Base-by-base conservation (phyloP, 192 early-diverging fungal genomes). In the Gamsiella multidivaricata region DNA sequence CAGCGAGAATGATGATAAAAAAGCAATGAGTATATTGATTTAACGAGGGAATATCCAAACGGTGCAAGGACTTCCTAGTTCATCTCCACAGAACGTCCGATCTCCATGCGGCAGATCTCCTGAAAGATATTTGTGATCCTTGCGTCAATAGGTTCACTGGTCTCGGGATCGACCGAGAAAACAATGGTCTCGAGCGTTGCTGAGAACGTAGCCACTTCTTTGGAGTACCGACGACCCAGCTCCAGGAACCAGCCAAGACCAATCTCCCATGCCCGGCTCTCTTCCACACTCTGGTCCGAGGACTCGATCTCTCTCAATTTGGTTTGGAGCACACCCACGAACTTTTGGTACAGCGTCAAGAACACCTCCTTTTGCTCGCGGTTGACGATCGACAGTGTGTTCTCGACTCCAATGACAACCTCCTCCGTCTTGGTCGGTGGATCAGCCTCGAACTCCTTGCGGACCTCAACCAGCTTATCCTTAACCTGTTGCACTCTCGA, bases 281-380 rank as follows among this genome's bases (percentile, higher is more conserved):
- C 59, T 0, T 78, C 74, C 33, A 59, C 18, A 28, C 22, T 46
- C 43, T 63, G 33, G 15, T 61, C 66, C 3, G 61, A 56, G 17
- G 53, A 25, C 33, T 78, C 74, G 7, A 78, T 69, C 26, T 61
- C 63, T 18, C 45, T 45, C 11, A 85, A 37, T 53, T 84, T 81
- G 3, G 81, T 65, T 34, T 82, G 68, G 12, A 92, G 67, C 36
- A 88, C 67, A 12, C 69, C 68, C 2, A 80, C 85, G 81, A 92
- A 89, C 62, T 89, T 85, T 83, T 91, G 87, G 65, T 94, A 87
- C 3, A 92, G 78, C 7, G 81, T 75, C 62, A 96, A 84, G 53
- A 95, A 91, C 20, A 91, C 89, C 66, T 96, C 93, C 69, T 89
- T 93, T 62, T 94, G 91, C 61, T 98, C 96, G 37, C 87, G 86